Percentiles rank a stretch among this genome's conserved stretches.
phyloP scores from a whole-genome alignment of 2,329 filamentous ascomycete genomes.

The Fusarium sp. region DNA sequence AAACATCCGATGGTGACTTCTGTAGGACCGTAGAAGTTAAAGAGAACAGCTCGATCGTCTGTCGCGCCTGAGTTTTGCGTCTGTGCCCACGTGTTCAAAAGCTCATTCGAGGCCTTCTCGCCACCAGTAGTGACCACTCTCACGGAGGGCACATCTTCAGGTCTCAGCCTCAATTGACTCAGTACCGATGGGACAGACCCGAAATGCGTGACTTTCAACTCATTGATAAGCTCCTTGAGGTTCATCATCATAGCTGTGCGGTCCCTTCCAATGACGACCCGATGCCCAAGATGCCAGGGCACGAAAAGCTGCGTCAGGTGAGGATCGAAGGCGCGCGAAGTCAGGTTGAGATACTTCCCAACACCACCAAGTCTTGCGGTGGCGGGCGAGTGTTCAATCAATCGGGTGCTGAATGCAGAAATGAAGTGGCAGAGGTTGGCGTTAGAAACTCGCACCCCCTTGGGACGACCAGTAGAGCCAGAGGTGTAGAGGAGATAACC shows the following conservation, averaged over 20 bases:
- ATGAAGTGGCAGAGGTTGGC: constrained; percentile 14
- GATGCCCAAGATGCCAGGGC: constrained; percentile 12
- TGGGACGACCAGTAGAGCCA: constrained; percentile 17
- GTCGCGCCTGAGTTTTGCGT: accelerated
- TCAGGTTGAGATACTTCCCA: constrained; percentile 25
- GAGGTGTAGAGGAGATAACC: constrained; percentile 28
- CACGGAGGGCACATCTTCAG: constrained; percentile 6
- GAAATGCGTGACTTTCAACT: constrained; percentile 7
- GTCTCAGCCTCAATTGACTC: not conserved
- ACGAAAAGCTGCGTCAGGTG: constrained; percentile 19
- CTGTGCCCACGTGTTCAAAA: not conserved
- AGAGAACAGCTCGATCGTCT: not conserved
- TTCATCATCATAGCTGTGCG: constrained; percentile 4
- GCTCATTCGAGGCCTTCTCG: constrained; percentile 19
- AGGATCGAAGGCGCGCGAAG: constrained; percentile 19
- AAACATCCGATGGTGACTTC: constrained; percentile 24
- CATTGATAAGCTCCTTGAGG: constrained; percentile 9
- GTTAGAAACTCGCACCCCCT: constrained; percentile 19
- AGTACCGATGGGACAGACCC: constrained; percentile 17
- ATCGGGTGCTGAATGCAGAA: not conserved
- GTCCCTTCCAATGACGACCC: constrained; percentile 5
- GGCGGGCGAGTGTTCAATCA: not conserved
- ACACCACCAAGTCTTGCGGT: not conserved
- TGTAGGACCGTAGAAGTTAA: constrained; percentile 24
- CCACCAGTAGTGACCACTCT: constrained; percentile 19